Evolutionary conservation across 768 basidiomycete genomes (phyloP).

Genomic region (Tricholoma flavovirens): DNA sequence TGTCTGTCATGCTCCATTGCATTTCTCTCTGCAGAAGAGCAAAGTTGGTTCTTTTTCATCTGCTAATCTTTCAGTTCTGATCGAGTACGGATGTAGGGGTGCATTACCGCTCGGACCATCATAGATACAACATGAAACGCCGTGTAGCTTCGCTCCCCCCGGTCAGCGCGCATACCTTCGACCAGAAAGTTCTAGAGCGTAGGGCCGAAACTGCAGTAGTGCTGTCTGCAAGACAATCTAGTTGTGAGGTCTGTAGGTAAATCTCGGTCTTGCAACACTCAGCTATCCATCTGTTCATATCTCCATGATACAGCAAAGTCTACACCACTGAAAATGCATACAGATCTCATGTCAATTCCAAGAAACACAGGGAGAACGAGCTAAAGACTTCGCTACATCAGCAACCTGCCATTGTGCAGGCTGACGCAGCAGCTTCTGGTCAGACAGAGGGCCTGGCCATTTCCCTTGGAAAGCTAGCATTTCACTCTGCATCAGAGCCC

Average conservation of each 20-base stretch:
- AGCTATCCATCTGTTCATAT: neutral
- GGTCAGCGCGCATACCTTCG: conserved; percentile 70
- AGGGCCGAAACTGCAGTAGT: conserved; percentile 68
- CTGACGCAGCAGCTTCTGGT: no score
- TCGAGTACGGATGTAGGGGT: conserved; percentile 39
- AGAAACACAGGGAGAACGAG: conserved; percentile 82
- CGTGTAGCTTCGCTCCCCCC: conserved; percentile 88
- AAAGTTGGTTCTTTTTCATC: conserved; percentile 47
- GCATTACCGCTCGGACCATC: conserved; percentile 92
- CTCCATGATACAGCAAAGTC: conserved; percentile 53
- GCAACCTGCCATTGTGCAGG: no score
- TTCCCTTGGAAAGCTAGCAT: conserved; percentile 9
- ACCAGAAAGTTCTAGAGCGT: conserved; percentile 83
- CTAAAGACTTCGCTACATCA: conserved; percentile 33
- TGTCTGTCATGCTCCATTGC: conserved; percentile 91
- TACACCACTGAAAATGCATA: conserved; percentile 91
- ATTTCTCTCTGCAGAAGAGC: conserved; percentile 76
- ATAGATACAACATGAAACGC: conserved; percentile 98
- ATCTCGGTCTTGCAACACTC: conserved; percentile 10
- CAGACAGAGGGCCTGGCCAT: neutral
- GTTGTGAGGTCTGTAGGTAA: conserved; percentile 85
- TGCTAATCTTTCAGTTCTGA: neutral
- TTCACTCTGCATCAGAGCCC: conserved; percentile 10
- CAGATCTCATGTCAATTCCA: conserved; percentile 80
- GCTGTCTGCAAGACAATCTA: conserved; percentile 50